Evolutionary conservation across 495 filamentous ascomycete genomes (phyloP).

Genomic region (Trichoderma virens): DNA sequence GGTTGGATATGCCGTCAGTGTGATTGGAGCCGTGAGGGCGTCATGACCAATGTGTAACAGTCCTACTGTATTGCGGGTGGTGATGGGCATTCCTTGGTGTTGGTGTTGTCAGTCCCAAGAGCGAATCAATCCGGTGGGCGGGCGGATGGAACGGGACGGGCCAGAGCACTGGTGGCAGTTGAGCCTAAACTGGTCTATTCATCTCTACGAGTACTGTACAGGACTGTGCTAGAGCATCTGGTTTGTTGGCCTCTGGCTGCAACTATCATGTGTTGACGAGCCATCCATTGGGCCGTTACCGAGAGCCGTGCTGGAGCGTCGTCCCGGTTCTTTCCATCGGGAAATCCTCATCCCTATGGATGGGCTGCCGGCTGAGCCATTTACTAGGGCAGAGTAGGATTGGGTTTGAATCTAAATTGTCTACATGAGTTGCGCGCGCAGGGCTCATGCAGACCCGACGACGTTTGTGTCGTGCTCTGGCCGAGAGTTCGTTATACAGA

Average conservation of each 20-base stretch:
- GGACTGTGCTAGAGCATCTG: no score
- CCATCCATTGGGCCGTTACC: constrained; percentile 5
- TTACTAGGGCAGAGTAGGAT: not conserved
- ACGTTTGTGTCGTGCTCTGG: not conserved
- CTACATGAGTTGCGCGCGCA: constrained; percentile 4
- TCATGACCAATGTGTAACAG: not conserved
- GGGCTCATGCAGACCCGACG: not conserved
- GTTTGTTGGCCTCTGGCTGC: no score
- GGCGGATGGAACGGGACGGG: constrained; percentile 3
- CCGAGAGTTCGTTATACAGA: no score
- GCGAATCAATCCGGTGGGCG: not conserved
- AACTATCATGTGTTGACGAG: not conserved
- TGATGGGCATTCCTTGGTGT: no score
- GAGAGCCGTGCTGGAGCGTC: not conserved
- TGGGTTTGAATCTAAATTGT: not conserved
- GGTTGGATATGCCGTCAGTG: not conserved
- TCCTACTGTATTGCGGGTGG: no score
- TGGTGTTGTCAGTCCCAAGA: not conserved
- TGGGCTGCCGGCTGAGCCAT: not conserved
- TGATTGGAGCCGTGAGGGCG: not conserved
- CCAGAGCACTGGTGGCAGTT: not conserved
- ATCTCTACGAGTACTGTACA: not conserved
- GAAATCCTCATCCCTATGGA: not conserved
- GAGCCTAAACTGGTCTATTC: not conserved
- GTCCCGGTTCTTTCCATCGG: not conserved